phyloP scores from a whole-genome alignment of 805 yeast species.

The Saccharomycopsis sp. region DNA sequence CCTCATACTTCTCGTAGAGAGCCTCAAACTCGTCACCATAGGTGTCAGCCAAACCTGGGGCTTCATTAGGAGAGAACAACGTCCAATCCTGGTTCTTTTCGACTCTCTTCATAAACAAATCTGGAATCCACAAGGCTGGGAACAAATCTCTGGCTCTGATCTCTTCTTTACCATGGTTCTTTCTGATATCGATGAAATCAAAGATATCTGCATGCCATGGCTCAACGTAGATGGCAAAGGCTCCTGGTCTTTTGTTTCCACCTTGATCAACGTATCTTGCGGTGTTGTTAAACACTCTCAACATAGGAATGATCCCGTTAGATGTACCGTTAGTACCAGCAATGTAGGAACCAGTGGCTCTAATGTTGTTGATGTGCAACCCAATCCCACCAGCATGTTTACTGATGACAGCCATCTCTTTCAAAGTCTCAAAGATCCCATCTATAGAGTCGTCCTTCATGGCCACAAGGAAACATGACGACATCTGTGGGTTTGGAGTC shows the following conservation, averaged over 20 bases:
- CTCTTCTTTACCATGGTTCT: slow-evolving; percentile 95
- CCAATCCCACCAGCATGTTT: slow-evolving; percentile 97
- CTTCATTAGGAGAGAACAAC: slow-evolving; percentile 81
- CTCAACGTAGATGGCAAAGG: slow-evolving; percentile 87
- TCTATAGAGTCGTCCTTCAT: slow-evolving; percentile 94
- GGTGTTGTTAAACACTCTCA: slow-evolving; percentile 89
- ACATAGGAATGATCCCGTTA: slow-evolving; percentile 92
- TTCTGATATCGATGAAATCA: slow-evolving; percentile 78
- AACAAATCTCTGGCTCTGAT: slow-evolving; percentile 88
- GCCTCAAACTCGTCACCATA: slow-evolving; percentile 79
- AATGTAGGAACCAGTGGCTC: slow-evolving; percentile 81
- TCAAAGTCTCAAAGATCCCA: slow-evolving; percentile 86
- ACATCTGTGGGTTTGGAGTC: slow-evolving; percentile 74
- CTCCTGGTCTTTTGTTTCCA: slow-evolving; percentile 97
- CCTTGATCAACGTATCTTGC: slow-evolving; percentile 98
- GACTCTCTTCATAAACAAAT: slow-evolving; percentile 88
- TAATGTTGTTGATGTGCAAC: slow-evolving; percentile 76
- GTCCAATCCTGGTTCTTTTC: slow-evolving; percentile 78
- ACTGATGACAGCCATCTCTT: slow-evolving; percentile 83
- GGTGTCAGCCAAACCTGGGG: slow-evolving; percentile 76
- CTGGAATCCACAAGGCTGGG: slow-evolving; percentile 93
- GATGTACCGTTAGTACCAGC: slow-evolving; percentile 92
- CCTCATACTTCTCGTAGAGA: slow-evolving; percentile 68
- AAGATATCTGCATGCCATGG: slow-evolving; percentile 96
- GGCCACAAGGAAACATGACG: slow-evolving; percentile 87